These are phyloP conservation scores for Stephania cephalantha DNA, from an alignment of 164 flowering plant species.

Conservation along the genomic window DNA sequence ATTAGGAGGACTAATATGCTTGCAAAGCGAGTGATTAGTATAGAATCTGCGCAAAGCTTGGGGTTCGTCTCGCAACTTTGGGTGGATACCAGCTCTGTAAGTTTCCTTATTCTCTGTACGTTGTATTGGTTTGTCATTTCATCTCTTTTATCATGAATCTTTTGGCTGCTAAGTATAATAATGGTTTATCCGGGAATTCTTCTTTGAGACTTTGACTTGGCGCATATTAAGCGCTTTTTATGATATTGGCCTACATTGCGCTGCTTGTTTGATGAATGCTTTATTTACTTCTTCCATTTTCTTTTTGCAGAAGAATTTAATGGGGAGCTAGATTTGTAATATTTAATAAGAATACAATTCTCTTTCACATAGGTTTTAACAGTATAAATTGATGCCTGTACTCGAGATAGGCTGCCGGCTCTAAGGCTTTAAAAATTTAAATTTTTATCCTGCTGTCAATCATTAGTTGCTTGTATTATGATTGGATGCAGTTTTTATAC, in stretches of 20 bases:
- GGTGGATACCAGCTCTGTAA: constrained; percentile 69
- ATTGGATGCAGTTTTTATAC: not conserved
- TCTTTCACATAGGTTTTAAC: too few species aligned
- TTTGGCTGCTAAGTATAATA: not conserved
- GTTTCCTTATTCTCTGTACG: constrained; percentile 13
- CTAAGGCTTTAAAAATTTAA: too few species aligned
- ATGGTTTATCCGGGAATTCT: not conserved
- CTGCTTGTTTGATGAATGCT: not conserved
- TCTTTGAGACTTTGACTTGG: not conserved
- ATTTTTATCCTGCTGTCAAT: too few species aligned
- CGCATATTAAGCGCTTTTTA: not conserved
- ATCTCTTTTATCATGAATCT: not conserved
- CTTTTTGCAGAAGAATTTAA: too few species aligned
- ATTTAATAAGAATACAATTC: too few species aligned
- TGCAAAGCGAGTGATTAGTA: constrained; percentile 84
- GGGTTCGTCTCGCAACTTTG: constrained; percentile 84
- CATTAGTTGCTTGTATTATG: not conserved
- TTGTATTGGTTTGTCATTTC: not conserved
- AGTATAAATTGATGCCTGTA: too few species aligned
- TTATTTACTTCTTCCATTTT: not conserved
- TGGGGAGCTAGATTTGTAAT: too few species aligned
- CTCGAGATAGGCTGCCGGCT: too few species aligned
- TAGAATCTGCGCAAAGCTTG: constrained; percentile 58
- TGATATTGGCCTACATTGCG: not conserved
- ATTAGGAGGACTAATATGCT: constrained; percentile 57